These are phyloP conservation scores for Arthrobotrys pseudoclavata DNA, from an alignment of 2,329 filamentous ascomycete genomes.

Conservation along the genomic window DNA sequence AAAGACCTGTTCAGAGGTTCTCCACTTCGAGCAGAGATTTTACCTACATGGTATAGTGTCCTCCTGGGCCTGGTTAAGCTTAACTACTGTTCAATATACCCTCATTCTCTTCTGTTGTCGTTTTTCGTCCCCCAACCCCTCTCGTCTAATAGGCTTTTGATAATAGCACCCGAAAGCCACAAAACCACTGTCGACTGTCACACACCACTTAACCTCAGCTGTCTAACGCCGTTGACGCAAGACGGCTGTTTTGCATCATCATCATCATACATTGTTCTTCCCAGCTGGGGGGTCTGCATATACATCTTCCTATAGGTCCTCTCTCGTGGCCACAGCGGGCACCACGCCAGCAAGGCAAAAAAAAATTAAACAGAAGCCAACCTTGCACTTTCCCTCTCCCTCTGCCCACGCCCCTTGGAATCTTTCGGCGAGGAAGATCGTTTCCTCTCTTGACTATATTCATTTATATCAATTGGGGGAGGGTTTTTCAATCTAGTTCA, in stretches of 20 bases:
- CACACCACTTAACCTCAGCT: conserved; percentile 55
- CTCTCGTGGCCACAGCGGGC: conserved; percentile 39
- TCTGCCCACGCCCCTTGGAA: conserved; percentile 53
- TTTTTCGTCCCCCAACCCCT: conserved; percentile 48
- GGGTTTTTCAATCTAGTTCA: conserved; percentile 5
- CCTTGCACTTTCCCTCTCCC: conserved; percentile 39
- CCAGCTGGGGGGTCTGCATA: conserved; percentile 28
- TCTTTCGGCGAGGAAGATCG: conserved; percentile 54
- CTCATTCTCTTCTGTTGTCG: conserved; percentile 35
- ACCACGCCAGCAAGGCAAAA: conserved; percentile 28
- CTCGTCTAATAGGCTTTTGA: conserved; percentile 59
- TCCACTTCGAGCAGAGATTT: conserved; percentile 43
- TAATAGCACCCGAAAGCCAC: conserved; percentile 56
- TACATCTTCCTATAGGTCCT: conserved; percentile 32
- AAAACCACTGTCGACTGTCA: conserved; percentile 52
- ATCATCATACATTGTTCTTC: conserved; percentile 52
- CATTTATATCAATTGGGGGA: conserved; percentile 32
- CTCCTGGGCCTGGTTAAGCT: conserved; percentile 45
- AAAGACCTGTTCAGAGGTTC: conserved; percentile 15
- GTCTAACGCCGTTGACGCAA: conserved; percentile 59
- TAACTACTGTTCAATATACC: conserved; percentile 40
- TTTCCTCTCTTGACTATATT: conserved; percentile 40
- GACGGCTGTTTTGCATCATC: conserved; percentile 59
- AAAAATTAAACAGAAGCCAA: conserved; percentile 27
- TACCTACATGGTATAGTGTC: conserved; percentile 44